Percentiles rank a stretch among this genome's conserved stretches.
These are phyloP conservation scores for Backusella liffmaniae DNA, from an alignment of 192 early-diverging fungal genomes.

Conservation along the genomic window DNA sequence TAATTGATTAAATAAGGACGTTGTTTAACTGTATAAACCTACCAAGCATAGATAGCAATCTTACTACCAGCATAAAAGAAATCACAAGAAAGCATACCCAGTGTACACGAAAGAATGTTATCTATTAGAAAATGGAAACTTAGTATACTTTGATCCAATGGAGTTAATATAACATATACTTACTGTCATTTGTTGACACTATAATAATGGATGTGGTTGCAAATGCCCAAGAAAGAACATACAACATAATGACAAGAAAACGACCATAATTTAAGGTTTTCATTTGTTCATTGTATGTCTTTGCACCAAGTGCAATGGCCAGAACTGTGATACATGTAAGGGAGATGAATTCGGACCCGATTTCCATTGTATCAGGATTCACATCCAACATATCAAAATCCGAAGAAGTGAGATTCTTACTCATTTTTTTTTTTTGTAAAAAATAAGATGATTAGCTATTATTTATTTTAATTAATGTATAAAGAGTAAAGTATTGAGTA, in stretches of 20 bases:
- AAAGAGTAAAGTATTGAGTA: neutral
- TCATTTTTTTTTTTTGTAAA: neutral
- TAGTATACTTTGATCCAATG: neutral
- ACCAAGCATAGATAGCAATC: constrained; percentile 41
- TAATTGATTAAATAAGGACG: neutral
- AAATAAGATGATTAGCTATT: neutral
- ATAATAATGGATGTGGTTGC: constrained; percentile 37
- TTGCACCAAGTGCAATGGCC: constrained; percentile 40
- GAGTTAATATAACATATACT: neutral
- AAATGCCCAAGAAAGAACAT: constrained; percentile 45
- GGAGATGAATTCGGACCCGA: constrained; percentile 41
- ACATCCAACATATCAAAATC: neutral
- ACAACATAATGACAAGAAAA: constrained; percentile 40
- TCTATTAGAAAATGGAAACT: constrained; percentile 1
- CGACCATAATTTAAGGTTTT: constrained; percentile 45
- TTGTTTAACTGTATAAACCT: neutral
- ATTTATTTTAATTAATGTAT: neutral
- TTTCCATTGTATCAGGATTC: constrained; percentile 28
- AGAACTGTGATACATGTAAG: constrained; percentile 42
- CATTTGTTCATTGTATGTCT: constrained; percentile 37
- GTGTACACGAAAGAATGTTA: constrained; percentile 37
- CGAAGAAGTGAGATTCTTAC: neutral
- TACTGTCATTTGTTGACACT: constrained; percentile 47
- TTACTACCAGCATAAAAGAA: constrained; percentile 46
- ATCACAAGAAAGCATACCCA: constrained; percentile 41